Evolutionary conservation across 2,329 filamentous ascomycete genomes (phyloP).

Genomic region (Thermomyces lanuginosus): DNA sequence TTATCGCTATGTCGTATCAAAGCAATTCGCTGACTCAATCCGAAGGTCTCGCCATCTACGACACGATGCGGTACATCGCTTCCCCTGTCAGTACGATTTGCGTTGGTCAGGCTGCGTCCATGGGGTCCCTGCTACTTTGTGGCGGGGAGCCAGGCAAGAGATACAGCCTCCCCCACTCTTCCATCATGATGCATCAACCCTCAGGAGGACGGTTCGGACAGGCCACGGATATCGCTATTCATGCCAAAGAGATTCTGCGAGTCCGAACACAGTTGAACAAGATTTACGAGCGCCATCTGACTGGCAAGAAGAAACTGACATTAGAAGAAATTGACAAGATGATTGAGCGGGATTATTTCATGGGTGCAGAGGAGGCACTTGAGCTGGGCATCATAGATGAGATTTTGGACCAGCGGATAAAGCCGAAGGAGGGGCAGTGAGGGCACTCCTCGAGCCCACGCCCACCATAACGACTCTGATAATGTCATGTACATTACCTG

Average conservation of each 20-base stretch:
- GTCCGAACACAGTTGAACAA: slow-evolving; percentile 72
- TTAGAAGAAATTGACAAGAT: slow-evolving; percentile 76
- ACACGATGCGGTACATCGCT: slow-evolving; percentile 95
- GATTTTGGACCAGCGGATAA: slow-evolving; percentile 44
- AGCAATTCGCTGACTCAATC: too few relatives aligned
- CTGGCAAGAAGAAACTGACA: slow-evolving; percentile 47
- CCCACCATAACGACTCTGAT: too few relatives aligned
- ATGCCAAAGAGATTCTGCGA: slow-evolving; percentile 88
- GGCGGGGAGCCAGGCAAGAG: slow-evolving; percentile 74
- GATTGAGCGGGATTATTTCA: slow-evolving; percentile 94
- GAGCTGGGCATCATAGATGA: slow-evolving; percentile 86
- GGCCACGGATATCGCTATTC: slow-evolving; percentile 76
- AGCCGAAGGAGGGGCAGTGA: slow-evolving; percentile 14
- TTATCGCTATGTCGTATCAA: too few relatives aligned
- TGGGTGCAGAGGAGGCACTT: slow-evolving; percentile 74
- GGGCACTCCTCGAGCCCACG: too few relatives aligned
- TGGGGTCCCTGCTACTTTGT: slow-evolving; percentile 78
- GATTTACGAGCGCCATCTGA: slow-evolving; percentile 79
- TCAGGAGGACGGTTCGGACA: slow-evolving; percentile 56
- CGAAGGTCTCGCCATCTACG: slow-evolving; percentile 64
- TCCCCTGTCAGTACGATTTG: slow-evolving; percentile 90
- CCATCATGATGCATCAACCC: slow-evolving; percentile 96
- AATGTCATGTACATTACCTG: too few relatives aligned
- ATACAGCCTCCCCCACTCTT: slow-evolving; percentile 79
- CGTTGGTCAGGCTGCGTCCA: slow-evolving; percentile 82